These are phyloP conservation scores for Begonia loranthoides DNA, from an alignment of 306 rosid species.

Conservation along the genomic window DNA sequence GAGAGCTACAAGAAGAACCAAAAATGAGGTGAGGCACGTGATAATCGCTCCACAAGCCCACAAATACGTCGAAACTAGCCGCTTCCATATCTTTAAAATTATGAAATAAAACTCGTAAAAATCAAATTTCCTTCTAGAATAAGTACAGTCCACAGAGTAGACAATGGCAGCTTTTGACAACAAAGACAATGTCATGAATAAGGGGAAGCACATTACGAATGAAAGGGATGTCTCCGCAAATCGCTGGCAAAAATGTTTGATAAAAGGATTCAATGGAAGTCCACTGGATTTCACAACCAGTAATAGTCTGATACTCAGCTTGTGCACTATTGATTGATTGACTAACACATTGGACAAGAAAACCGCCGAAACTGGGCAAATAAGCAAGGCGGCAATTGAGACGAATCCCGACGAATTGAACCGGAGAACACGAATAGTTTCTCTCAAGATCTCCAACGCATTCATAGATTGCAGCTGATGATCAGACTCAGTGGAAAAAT, in stretches of 20 bases:
- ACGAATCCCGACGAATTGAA: constrained; percentile 64
- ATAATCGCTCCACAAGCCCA: constrained; percentile 53
- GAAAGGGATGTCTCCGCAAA: constrained; percentile 58
- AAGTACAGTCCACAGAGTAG: constrained; percentile 74
- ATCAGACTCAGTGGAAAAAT: constrained; percentile 13
- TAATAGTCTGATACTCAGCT: constrained; percentile 48
- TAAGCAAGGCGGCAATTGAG: constrained; percentile 45
- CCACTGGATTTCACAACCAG: constrained; percentile 76
- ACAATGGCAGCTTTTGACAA: constrained; percentile 74
- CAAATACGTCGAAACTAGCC: constrained; percentile 48
- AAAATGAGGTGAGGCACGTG: constrained; percentile 60
- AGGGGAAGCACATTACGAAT: constrained; percentile 49
- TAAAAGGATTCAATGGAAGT: constrained; percentile 63
- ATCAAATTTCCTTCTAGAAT: constrained; percentile 53
- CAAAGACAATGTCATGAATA: constrained; percentile 51
- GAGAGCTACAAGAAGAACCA: constrained; percentile 51
- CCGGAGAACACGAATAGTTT: constrained; percentile 70
- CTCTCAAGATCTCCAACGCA: constrained; percentile 84
- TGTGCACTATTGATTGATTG: constrained; percentile 57
- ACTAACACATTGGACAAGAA: constrained; percentile 54
- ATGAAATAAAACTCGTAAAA: constrained; percentile 37
- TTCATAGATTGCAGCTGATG: constrained; percentile 48
- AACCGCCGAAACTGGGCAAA: constrained; percentile 77
- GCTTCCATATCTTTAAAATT: constrained; percentile 58
- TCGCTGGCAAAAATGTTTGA: constrained; percentile 65